Evolutionary conservation across 2,329 filamentous ascomycete genomes (phyloP).

Genomic region (Cercospora zeina): DNA sequence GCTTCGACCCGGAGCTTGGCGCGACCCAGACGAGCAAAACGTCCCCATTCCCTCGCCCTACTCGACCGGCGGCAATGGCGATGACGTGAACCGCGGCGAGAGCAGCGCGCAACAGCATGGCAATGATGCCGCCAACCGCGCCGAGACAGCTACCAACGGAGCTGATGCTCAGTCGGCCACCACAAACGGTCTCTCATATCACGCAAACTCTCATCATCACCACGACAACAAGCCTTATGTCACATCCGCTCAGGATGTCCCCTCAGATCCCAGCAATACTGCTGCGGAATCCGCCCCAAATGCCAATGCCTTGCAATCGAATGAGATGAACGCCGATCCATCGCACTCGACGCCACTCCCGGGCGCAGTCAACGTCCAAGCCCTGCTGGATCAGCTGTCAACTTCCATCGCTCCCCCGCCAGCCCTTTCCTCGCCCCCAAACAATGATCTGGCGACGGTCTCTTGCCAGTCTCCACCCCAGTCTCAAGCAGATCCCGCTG

Average conservation of each 20-base stretch:
- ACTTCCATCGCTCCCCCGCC: constrained; percentile 37
- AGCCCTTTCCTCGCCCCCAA: constrained; percentile 30
- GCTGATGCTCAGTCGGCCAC: constrained; percentile 21
- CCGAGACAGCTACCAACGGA: constrained; percentile 28
- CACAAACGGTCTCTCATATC: constrained; percentile 28
- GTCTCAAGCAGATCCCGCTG: constrained; percentile 34
- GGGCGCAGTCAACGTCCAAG: constrained; percentile 49
- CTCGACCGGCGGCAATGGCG: constrained; percentile 29
- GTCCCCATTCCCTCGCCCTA: constrained; percentile 25
- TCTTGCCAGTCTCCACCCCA: constrained; percentile 34
- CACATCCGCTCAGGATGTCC: constrained; percentile 21
- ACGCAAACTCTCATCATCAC: constrained; percentile 24
- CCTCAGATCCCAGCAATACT: constrained; percentile 23
- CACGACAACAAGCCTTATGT: constrained; percentile 19
- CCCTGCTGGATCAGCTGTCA: constrained; percentile 48
- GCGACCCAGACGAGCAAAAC: constrained; percentile 35
- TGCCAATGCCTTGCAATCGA: constrained; percentile 31
- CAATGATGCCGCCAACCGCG: constrained; percentile 27
- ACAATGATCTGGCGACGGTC: constrained; percentile 39
- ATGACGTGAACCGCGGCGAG: constrained; percentile 15
- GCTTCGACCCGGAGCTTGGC: constrained; percentile 39
- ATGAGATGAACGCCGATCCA: constrained; percentile 22
- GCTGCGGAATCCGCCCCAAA: constrained; percentile 19
- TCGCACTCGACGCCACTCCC: constrained; percentile 21
- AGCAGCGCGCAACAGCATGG: constrained; percentile 13